Base-by-base conservation (phyloP, 2,329 filamentous ascomycete genomes). In the Berkeleyomyces rouxiae region DNA sequence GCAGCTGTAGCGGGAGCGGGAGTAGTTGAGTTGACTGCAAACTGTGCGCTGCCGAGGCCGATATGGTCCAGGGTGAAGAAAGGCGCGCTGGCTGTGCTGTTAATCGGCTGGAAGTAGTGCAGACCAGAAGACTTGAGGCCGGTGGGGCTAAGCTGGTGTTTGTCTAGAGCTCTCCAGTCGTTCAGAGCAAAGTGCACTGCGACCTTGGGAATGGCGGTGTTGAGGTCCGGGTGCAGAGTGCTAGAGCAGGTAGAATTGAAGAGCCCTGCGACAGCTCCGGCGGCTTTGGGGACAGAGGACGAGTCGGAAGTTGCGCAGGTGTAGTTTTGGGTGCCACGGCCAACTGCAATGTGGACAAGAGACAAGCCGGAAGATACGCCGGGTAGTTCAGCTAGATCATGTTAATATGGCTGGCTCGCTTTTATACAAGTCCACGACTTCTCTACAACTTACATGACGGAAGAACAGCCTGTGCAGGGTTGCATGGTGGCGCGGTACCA, bases 321-420 rank as follows among this genome's bases (percentile, higher is more conserved):
- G 78, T 96, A 97, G 79, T 96, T 96, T 76, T 96, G 85, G 6
- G 88, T 93, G 65, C 92, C 92, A 53, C 89, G 85, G 69, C 92
- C 92, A 66, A 96, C 78, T 70, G 87, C 88, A 62, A 96, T 86
- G 73, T 95, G 88, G 70, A 82, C 80, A 59, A 95, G 78, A 3
- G 71, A 76, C 39, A 88, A 76, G 63, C 85, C 87, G 5, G 76
- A 67, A 0, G 82, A 74, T 11, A 83, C 82, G 6, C 77, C 66
- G 11, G 86, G 83, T 5, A 95, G 79, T 13, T 81, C 75, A 5
- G 77, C 63, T 65, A 23, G 2, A 40, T 5, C 33, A 7, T 31
- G 37, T 33, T 36, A 9, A 31, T 43, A 40, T 33, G 49, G 61
- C 23, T 23, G 23, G 42, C 39, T 55, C 36, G 51, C 33, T 31